Percentiles rank a stretch among this genome's conserved stretches.
Conservation (phyloP, 345 rosid genomes). For the Salix viminalis region DNA sequence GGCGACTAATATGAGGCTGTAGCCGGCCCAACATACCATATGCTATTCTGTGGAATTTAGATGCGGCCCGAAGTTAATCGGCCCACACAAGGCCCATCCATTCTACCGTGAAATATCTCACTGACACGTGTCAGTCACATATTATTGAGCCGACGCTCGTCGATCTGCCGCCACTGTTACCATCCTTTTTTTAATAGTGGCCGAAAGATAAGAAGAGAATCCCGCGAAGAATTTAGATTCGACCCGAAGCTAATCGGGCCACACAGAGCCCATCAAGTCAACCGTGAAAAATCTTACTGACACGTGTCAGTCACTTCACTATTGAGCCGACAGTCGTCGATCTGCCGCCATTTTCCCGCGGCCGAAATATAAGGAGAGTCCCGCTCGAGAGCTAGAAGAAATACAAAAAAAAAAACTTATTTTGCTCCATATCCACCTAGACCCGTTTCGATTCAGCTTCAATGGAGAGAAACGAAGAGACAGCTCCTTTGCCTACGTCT, state of each 20-base stretch:
- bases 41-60: no score
- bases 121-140: background rate
- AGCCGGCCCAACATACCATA: no score
- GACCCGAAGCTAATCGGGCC: no score
- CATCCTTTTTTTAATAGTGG: background rate
- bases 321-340: background rate
- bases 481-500: background rate
- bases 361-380: conserved; percentile 6
- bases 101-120: background rate
- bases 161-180: background rate
- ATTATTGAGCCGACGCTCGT: background rate
- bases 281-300: background rate
- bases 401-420: background rate
- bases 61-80: no score
- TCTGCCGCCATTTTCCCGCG: background rate
- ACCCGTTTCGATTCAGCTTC: background rate
- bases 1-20: no score
- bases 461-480: conserved; percentile 10
- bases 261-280: background rate
- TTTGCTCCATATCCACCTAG: background rate
- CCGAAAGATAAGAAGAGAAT: conserved; percentile 7
- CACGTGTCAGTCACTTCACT: background rate
- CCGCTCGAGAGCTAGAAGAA: background rate
- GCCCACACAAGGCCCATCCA: background rate
- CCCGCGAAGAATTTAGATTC: background rate